Conservation (phyloP, 768 basidiomycete genomes). For the Russula olivacea region DNA sequence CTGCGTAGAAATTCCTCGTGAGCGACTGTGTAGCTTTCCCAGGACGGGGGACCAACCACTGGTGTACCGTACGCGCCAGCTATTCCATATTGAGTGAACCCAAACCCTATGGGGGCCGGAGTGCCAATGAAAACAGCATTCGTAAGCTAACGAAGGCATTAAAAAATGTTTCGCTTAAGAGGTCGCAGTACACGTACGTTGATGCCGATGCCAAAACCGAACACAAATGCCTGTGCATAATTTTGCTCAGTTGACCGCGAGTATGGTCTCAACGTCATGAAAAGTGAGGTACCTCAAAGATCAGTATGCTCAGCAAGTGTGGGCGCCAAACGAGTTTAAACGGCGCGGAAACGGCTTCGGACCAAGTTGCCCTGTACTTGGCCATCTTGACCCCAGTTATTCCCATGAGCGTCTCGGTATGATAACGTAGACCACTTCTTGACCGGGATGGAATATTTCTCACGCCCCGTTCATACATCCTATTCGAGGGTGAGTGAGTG, state of each 20-base stretch:
- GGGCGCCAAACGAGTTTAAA: slow-evolving; percentile 59
- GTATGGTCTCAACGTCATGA: background rate
- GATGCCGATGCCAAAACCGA: slow-evolving; percentile 61
- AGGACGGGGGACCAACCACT: slow-evolving; percentile 36
- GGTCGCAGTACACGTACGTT: slow-evolving; percentile 36
- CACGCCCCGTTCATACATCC: slow-evolving; percentile 54
- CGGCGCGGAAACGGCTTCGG: slow-evolving; percentile 39
- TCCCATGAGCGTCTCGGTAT: slow-evolving; percentile 54
- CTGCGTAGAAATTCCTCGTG: slow-evolving; percentile 25
- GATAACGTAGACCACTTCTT: slow-evolving; percentile 39
- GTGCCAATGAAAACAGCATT: slow-evolving; percentile 58
- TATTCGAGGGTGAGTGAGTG: slow-evolving; percentile 26
- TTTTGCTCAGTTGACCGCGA: background rate
- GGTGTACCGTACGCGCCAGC: slow-evolving; percentile 52
- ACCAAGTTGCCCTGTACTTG: slow-evolving; percentile 52
- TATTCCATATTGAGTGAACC: slow-evolving; percentile 44
- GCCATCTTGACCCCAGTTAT: slow-evolving; percentile 55
- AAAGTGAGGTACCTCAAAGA: slow-evolving; percentile 31
- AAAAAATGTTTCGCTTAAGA: background rate
- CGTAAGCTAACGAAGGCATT: slow-evolving; percentile 41
- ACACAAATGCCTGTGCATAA: slow-evolving; percentile 44
- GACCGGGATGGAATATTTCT: slow-evolving; percentile 33
- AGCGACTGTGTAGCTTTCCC: background rate
- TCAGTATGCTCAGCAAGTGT: slow-evolving; percentile 47
- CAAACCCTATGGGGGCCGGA: slow-evolving; percentile 49